phyloP scores from a whole-genome alignment of 805 yeast species.

The Candida saitoana region DNA sequence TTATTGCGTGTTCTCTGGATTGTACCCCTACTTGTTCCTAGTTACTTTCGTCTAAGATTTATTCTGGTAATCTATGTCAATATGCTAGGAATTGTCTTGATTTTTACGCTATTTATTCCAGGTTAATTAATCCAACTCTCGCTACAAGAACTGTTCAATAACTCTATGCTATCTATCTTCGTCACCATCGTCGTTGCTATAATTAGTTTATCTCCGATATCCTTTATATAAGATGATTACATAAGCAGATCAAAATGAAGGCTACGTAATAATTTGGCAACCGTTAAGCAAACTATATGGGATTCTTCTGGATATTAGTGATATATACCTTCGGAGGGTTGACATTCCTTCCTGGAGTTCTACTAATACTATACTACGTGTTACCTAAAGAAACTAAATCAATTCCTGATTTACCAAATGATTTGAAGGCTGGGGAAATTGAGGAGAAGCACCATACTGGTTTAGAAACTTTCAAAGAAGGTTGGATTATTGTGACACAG shows the following conservation, averaged over 20 bases:
- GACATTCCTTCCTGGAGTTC: slow-evolving; percentile 65
- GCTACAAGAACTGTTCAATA: too few species aligned
- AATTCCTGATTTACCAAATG: slow-evolving; percentile 18
- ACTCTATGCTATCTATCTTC: too few species aligned
- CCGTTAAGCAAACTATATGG: slow-evolving; percentile 2
- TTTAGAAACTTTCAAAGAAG: slow-evolving; percentile 58
- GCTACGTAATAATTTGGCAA: neutral
- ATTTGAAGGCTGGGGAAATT: slow-evolving; percentile 58
- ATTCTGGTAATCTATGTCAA: too few species aligned
- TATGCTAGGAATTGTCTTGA: too few species aligned
- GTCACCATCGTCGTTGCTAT: too few species aligned
- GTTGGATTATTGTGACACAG: slow-evolving; percentile 83
- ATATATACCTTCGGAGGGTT: slow-evolving; percentile 59
- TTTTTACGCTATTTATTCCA: too few species aligned
- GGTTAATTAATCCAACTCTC: too few species aligned
- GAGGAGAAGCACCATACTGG: slow-evolving; percentile 61
- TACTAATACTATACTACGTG: slow-evolving; percentile 36
- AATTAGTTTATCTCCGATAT: too few species aligned
- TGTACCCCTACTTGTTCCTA: too few species aligned
- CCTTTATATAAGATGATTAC: too few species aligned
- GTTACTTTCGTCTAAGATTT: too few species aligned
- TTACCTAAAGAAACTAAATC: slow-evolving; percentile 30
- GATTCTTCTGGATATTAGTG: neutral
- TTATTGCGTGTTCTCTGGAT: too few species aligned
- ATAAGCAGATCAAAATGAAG: neutral